Conservation (phyloP, 2,329 filamentous ascomycete genomes). For the Phialophora macrospora region DNA sequence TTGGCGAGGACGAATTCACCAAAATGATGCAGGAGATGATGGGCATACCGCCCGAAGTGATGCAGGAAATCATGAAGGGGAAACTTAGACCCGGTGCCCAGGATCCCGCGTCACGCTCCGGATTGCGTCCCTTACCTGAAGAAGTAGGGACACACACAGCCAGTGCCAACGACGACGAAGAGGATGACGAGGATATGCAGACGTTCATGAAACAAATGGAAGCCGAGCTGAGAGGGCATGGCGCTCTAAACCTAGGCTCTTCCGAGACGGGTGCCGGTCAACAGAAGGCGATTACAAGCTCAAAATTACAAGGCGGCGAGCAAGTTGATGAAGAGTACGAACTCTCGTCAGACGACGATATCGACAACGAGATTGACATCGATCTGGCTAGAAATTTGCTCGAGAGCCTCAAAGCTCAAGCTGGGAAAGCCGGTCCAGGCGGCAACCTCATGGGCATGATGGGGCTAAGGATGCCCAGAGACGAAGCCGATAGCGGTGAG, state of each 20-base stretch:
- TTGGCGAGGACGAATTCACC: slow-evolving; percentile 83
- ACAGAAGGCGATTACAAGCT: slow-evolving; percentile 37
- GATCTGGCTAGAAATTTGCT: slow-evolving; percentile 89
- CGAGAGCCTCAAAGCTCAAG: slow-evolving; percentile 90
- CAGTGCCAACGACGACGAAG: slow-evolving; percentile 51
- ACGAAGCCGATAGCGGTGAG: slow-evolving; percentile 22
- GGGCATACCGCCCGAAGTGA: slow-evolving; percentile 62
- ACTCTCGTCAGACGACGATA: slow-evolving; percentile 39
- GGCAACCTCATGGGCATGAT: slow-evolving; percentile 86
- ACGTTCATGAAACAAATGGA: slow-evolving; percentile 54
- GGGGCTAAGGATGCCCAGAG: slow-evolving; percentile 49
- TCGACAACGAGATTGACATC: slow-evolving; percentile 77
- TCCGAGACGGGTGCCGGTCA: slow-evolving; percentile 38
- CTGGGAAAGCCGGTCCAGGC: slow-evolving; percentile 80
- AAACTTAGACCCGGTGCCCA: slow-evolving; percentile 37
- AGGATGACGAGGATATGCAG: slow-evolving; percentile 56
- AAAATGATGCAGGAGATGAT: slow-evolving; percentile 93
- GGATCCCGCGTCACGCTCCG: slow-evolving; percentile 23
- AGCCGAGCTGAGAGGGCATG: slow-evolving; percentile 53
- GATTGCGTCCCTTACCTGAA: slow-evolving; percentile 18
- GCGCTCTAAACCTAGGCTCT: slow-evolving; percentile 49
- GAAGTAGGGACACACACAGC: slow-evolving; percentile 30
- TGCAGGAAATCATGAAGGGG: slow-evolving; percentile 40
- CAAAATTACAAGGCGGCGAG: neutral
- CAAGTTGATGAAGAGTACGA: slow-evolving; percentile 35